Base-by-base conservation (phyloP, 2,329 filamentous ascomycete species). In the Phaeophleospora eucalypticola region DNA sequence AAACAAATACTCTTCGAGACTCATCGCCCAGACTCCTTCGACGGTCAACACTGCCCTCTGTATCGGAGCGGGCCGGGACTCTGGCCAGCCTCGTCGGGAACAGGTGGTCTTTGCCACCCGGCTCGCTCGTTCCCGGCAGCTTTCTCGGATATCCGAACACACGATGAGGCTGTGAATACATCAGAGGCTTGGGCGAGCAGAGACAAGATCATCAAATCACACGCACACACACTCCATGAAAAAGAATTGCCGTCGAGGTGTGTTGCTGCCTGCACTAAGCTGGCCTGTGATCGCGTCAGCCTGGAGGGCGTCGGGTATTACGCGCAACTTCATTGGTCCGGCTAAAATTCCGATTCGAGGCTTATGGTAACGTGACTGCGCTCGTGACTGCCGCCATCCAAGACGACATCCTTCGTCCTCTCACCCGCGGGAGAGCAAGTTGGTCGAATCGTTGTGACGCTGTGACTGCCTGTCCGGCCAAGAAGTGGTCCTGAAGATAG, bases 31-130 rank as follows among this genome's bases (percentile, higher is more conserved):
- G 24, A 29, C 24, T 7, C 24, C 24, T 29, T 29, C 24, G 12
- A 7, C 24, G 24, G 24, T 12, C 7, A 12, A 29, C 7, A 29
- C 24, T 6, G 7, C 12, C 24, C 12, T 29, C 24, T 12, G 7
- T 12, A 39, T 39, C 37, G 37, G 37, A 20, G 20, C 37, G 37
- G 37, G 37, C 19, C 37, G 37, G 37, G 37, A 15, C n/a, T 37
- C 16, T 37, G 16, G 35, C 35, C 18, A 37, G 16, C 33, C n/a
- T n/a, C n/a, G n/a, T n/a, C n/a, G n/a, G n/a, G n/a, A n/a, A n/a
- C n/a, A n/a, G n/a, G n/a, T n/a, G n/a, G n/a, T n/a, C n/a, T n/a
- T n/a, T n/a, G n/a, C n/a, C n/a, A n/a, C n/a, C n/a, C n/a, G n/a
- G n/a, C n/a, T n/a, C n/a, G n/a, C n/a, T n/a, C n/a, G n/a, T n/a